Evolutionary conservation across 352 stramenopile species (phyloP).

Genomic region (Pythium vanterpoolii): DNA sequence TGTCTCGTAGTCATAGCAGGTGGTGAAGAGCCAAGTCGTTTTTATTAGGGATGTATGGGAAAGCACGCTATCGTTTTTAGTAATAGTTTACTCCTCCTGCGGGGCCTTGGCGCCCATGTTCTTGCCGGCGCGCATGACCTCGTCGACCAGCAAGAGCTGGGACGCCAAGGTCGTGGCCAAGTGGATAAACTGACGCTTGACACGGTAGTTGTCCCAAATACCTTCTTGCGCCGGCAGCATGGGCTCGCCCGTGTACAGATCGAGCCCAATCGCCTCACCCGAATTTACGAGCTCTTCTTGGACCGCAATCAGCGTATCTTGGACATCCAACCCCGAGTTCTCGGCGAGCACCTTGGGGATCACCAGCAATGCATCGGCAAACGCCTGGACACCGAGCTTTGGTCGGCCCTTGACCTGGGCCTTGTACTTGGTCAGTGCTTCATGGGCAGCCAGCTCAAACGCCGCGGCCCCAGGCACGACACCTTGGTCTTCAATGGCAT

Average conservation of each 20-base stretch:
- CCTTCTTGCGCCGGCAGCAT: constrained; percentile 96
- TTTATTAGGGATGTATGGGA: constrained; percentile 11
- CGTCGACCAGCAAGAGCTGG: constrained; percentile 98
- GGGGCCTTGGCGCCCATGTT: constrained; percentile 90
- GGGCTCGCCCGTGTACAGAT: constrained; percentile 95
- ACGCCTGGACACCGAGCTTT: constrained; percentile 98
- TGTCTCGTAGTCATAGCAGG: too few species aligned
- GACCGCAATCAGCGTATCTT: constrained; percentile 96
- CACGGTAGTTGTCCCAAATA: constrained; percentile 98
- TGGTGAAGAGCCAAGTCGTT: too few species aligned
- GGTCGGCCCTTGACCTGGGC: constrained; percentile 91
- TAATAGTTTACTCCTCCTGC: constrained; percentile 55
- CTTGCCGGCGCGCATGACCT: constrained; percentile 99
- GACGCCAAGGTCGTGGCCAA: constrained; percentile 97
- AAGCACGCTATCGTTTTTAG: constrained; percentile 12
- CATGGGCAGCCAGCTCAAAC: constrained; percentile 94
- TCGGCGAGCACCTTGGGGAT: constrained; percentile 97
- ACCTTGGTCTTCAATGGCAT: constrained; percentile 96
- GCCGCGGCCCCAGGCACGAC: constrained; percentile 96
- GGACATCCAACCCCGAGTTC: constrained; percentile 85
- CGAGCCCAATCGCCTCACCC: constrained; percentile 92
- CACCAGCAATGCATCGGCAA: constrained; percentile 95
- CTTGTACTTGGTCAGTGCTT: constrained; percentile 87
- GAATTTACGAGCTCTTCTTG: constrained; percentile 93
- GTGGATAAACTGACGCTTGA: constrained; percentile 99